Evolutionary conservation across 2,329 filamentous ascomycete genomes (phyloP).

Genomic region (Neopestalotiopsis rosae): DNA sequence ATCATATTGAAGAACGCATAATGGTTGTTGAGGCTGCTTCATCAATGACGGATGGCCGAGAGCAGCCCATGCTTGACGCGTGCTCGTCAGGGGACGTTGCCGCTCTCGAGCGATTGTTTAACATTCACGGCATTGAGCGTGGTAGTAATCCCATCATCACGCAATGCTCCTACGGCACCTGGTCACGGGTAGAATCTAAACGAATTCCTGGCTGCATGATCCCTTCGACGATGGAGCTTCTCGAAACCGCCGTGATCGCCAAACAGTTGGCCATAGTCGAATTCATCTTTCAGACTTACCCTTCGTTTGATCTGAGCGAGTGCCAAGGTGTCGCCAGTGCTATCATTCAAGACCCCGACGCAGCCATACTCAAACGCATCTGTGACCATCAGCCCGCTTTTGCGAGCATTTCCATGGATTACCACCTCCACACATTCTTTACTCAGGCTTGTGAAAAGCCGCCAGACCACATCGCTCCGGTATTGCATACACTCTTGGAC

Average conservation of each 20-base stretch:
- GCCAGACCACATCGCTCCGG: constrained; percentile 4
- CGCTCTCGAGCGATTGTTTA: background rate
- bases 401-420: constrained; percentile 3
- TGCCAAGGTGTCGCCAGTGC: background rate
- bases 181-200: constrained; percentile 9
- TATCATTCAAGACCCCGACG: background rate
- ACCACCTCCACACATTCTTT: constrained; percentile 11
- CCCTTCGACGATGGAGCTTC: constrained; percentile 5
- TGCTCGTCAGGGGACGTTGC: constrained; percentile 4
- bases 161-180: background rate
- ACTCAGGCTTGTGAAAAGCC: constrained; percentile 8
- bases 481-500: background rate
- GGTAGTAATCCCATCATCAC: constrained; percentile 10
- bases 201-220: background rate
- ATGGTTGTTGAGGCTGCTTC: background rate
- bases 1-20: background rate
- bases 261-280: constrained; percentile 6
- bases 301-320: background rate
- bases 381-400: constrained; percentile 4
- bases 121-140: background rate
- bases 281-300: constrained; percentile 4
- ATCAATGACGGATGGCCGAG: constrained; percentile 1
- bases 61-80: constrained; percentile 6
- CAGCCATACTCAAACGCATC: constrained; percentile 3
- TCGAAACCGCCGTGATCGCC: background rate